Evolutionary conservation across 2,329 filamentous ascomycete genomes (phyloP), one percentile per base, ranked within the genome.

Genomic region (Ceratocystis cubensis): DNA sequence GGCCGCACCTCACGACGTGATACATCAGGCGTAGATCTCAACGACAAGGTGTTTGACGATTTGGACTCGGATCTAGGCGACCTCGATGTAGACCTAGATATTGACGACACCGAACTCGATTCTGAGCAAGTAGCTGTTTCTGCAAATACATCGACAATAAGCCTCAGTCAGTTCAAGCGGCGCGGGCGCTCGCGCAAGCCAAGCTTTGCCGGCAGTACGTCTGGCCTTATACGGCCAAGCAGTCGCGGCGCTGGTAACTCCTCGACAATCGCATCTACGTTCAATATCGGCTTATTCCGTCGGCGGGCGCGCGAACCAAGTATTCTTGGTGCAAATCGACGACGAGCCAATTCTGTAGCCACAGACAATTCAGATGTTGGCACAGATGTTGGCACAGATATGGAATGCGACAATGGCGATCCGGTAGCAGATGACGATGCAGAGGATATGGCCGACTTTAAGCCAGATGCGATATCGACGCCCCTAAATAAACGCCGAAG

Each of bases 391-490:
- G 69, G 67, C 15, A 48, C 66, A 1, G 67, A 48, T 17, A 63
- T 67, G 25, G 69, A 66, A 17, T 63, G 28, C 72, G 72, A n/a
- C 71, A 76, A 72, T 10, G 72, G 74, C 71, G 63, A 67, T 48
- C 25, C 28, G 3, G 33, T n/a, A n/a, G 30, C 17, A 10, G 53
- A 72, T 67, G 73, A 72, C 33, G 75, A 75, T 41, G 71, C 70
- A 25, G 79, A 59, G 20, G 66, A 82, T 64, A 70, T 75, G 69
- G 73, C 78, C 78, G 75, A 82, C 70, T 87, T 84, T 71, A 80
- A 78, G 64, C 86, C 81, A 0, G 85, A 88, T 66, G 85, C 84
- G 33, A 85, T 88, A 75, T 87, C 85, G 17, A 89, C 87, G 5
- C 86, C 87, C 2, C 71, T 87, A 30, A 81, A 50, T 33, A 68